Percentiles rank a stretch among this genome's conserved stretches.
phyloP scores from a whole-genome alignment of 2,329 filamentous ascomycete species.

The Penicillium sp. region DNA sequence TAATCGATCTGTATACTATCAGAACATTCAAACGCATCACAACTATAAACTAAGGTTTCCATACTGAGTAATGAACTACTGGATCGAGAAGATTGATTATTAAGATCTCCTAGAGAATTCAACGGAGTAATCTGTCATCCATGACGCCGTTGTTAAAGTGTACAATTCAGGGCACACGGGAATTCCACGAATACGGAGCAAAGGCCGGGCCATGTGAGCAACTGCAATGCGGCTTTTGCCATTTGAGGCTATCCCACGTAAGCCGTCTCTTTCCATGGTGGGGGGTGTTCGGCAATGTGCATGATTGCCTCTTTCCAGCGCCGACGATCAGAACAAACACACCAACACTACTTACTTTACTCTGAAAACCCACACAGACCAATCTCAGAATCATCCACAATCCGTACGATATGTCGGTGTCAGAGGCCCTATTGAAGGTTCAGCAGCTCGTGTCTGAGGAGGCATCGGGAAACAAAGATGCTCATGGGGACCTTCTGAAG shows the following conservation, averaged over 20 bases:
- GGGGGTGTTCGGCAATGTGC: neutral
- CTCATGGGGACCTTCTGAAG: slow-evolving; percentile 8
- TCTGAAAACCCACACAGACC: neutral
- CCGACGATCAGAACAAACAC: neutral
- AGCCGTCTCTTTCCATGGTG: neutral
- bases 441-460: slow-evolving; percentile 6
- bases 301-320: neutral
- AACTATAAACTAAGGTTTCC: too few species aligned
- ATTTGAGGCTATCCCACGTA: neutral
- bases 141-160: too few species aligned
- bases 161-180: too few species aligned
- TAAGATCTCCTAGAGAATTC: too few species aligned
- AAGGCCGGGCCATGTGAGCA: neutral
- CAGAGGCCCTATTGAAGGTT: slow-evolving; percentile 4
- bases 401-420: slow-evolving; percentile 4
- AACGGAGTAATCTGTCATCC: too few species aligned
- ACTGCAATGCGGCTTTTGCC: neutral
- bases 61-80: too few species aligned
- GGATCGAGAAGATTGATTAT: too few species aligned
- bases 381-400: neutral
- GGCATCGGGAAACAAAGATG: slow-evolving; percentile 9
- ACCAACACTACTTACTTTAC: neutral
- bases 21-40: too few species aligned
- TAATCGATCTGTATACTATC: too few species aligned
- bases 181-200: neutral